Conservation (phyloP, 768 basidiomycete genomes). For the Leccinum barrowsii region DNA sequence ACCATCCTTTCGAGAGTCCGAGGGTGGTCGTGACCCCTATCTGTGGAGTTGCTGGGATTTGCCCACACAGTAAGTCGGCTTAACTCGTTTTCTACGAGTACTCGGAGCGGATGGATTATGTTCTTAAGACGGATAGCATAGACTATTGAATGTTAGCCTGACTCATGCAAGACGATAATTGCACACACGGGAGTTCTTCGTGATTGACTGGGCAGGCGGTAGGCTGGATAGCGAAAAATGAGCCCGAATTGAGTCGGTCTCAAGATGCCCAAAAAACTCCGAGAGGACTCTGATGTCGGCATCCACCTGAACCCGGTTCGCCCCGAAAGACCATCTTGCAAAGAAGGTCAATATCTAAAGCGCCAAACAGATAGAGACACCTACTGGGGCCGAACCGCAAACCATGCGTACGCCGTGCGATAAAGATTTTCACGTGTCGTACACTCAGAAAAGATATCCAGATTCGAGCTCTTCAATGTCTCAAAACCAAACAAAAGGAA, state of each 20-base stretch:
- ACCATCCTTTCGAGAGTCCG: constrained; percentile 56
- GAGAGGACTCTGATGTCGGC: constrained; percentile 84
- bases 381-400: constrained; percentile 88
- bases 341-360: neutral
- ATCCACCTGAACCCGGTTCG: constrained; percentile 84
- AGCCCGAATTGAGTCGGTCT: constrained; percentile 67
- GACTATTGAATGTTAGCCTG: constrained; percentile 35
- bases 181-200: constrained; percentile 41
- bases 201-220: constrained; percentile 45
- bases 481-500: constrained; percentile 93
- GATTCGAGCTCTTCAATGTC: constrained; percentile 78
- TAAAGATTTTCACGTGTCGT: constrained; percentile 74
- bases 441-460: constrained; percentile 82
- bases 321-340: constrained; percentile 92
- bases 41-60: constrained; percentile 78
- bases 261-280: constrained; percentile 77
- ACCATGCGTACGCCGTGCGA: constrained; percentile 84
- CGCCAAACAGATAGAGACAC: constrained; percentile 24
- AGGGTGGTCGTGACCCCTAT: constrained; percentile 60
- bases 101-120: constrained; percentile 68
- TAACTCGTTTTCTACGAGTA: constrained; percentile 90
- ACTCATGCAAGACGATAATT: neutral
- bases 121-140: constrained; percentile 60
- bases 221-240: constrained; percentile 59
- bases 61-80: constrained; percentile 83